Percentiles rank a stretch among this genome's conserved stretches.
phyloP scores from a whole-genome alignment of 805 yeast genomes.

The Lachancea lanzarotensis region DNA sequence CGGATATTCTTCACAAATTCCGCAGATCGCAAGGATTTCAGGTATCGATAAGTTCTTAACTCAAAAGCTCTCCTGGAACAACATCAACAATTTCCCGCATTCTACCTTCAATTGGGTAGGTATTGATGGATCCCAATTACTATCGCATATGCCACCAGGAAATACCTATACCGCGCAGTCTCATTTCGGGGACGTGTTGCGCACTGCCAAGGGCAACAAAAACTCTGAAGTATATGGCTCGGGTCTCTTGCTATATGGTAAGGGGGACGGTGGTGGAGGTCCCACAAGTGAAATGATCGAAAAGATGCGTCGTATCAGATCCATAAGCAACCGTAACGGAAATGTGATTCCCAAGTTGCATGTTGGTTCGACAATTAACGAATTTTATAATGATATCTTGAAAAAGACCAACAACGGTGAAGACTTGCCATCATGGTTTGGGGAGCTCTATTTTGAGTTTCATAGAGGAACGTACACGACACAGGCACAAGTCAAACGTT shows the following conservation, averaged over 20 bases:
- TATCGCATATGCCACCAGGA: slow-evolving; percentile 97
- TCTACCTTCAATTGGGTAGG: slow-evolving; percentile 94
- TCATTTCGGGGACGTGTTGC: slow-evolving; percentile 83
- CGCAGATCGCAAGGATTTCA: slow-evolving; percentile 84
- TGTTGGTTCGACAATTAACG: slow-evolving; percentile 65
- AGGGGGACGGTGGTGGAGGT: slow-evolving; percentile 99
- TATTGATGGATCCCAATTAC: slow-evolving; percentile 84
- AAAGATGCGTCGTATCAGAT: slow-evolving; percentile 85
- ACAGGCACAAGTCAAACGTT: slow-evolving; percentile 78
- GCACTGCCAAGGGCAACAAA: slow-evolving; percentile 77
- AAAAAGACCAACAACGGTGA: slow-evolving; percentile 58
- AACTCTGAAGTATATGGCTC: slow-evolving; percentile 74
- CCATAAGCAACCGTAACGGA: slow-evolving; percentile 74
- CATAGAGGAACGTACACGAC: slow-evolving; percentile 97
- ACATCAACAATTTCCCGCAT: slow-evolving; percentile 84
- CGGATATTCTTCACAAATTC: slow-evolving; percentile 93
- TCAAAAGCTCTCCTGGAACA: slow-evolving; percentile 94
- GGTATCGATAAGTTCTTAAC: slow-evolving; percentile 83
- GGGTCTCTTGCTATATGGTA: slow-evolving; percentile 78
- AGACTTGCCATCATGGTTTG: slow-evolving; percentile 78
- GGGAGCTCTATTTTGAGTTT: slow-evolving; percentile 89
- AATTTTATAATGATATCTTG: slow-evolving; percentile 64
- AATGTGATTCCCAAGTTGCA: slow-evolving; percentile 69
- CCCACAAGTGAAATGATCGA: slow-evolving; percentile 92
- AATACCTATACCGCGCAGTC: slow-evolving; percentile 93